Base-by-base conservation (phyloP, 495 filamentous ascomycete genomes). In the Aspergillus sparsus region DNA sequence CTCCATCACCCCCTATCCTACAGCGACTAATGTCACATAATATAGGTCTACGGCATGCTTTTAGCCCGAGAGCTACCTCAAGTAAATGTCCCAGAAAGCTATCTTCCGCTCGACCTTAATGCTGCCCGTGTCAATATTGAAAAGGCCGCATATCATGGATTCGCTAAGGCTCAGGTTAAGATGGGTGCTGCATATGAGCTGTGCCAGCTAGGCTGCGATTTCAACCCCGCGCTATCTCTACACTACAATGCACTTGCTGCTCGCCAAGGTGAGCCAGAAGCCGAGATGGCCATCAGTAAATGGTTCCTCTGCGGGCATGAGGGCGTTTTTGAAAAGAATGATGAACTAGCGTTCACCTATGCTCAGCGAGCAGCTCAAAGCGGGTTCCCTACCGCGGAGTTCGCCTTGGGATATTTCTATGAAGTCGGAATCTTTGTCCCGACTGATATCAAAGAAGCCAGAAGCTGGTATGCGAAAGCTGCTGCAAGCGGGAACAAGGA, bases 241-340 rank as follows among this genome's bases (percentile, higher is more conserved):
- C 94, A 98, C 65, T 98, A 98, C 73, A 97, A 97, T 70, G 92
- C 91, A 55, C 82, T 98, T 42, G 95, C 94, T 16, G 88, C 94
- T 5, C 86, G 89, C 42, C 95, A 98, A 73, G 86, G 86, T 8
- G 92, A 97, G 65, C 76, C 90, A 0, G 94, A 98, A 67, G 94
- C 93, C 0, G 91, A 96, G 53, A 92, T 98, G 83, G 91, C 92
- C 27, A 93, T 98, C 60, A 97, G 93, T 68, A 95, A 97, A 74
- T 98, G 94, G 94, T 98, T 98, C 74, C 80, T 98, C 31, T 97
- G 94, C 67, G 94, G 94, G 7, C 91, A 92, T 62, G 93, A 98
- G 68, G 85, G 85, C 27, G 80, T 92, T 6, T 97, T 98, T 68
- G 84, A 90, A 42, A 98, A 97, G 80, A 97, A 96, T 67, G 95